phyloP scores from a whole-genome alignment of 768 basidiomycete genomes.

The Chiua virens region DNA sequence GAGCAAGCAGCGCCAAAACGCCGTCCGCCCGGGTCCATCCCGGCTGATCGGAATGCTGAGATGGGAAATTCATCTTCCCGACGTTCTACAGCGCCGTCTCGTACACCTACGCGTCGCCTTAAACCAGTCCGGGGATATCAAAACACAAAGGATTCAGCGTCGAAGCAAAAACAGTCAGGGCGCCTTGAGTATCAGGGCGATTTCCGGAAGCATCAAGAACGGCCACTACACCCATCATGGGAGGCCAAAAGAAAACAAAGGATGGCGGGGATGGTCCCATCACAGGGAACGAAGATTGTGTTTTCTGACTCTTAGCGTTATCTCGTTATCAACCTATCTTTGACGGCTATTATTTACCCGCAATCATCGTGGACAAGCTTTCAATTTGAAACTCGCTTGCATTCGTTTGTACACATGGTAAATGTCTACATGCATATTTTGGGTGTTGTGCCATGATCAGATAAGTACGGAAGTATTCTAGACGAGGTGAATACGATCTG shows the following conservation, averaged over 20 bases:
- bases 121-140: not conserved
- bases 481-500: not conserved
- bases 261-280: constrained; percentile 57
- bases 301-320: constrained; percentile 33
- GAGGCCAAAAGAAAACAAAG: constrained; percentile 86
- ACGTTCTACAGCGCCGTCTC: not conserved
- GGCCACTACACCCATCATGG: constrained; percentile 90
- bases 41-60: constrained; percentile 18
- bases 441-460: not conserved
- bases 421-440: not conserved
- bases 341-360: not conserved
- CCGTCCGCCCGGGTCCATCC: constrained; percentile 11
- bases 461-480: not conserved
- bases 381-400: not conserved
- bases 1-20: constrained; percentile 21
- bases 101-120: not conserved
- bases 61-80: constrained; percentile 6
- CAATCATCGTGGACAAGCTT: not conserved
- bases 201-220: constrained; percentile 6
- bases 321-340: not conserved
- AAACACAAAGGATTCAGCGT: too few relatives aligned
- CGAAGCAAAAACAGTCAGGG: not conserved
- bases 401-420: not conserved
- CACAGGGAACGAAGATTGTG: constrained; percentile 86
- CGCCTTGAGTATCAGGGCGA: not conserved